phyloP scores from a whole-genome alignment of 345 rosid genomes.

The Luvunga scandens region DNA sequence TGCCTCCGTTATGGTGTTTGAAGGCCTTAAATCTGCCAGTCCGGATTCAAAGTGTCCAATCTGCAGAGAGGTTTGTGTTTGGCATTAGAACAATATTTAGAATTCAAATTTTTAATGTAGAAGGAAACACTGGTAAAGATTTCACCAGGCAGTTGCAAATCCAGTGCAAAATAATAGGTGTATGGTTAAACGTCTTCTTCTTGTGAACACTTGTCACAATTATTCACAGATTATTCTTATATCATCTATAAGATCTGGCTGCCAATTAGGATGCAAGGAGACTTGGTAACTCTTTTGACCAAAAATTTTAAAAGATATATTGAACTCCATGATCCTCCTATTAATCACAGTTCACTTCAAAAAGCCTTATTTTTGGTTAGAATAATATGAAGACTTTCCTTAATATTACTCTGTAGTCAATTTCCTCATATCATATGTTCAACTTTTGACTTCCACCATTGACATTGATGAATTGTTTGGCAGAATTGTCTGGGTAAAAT shows the following conservation, averaged over 20 bases:
- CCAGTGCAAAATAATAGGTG: background rate
- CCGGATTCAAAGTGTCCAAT: conserved; percentile 68
- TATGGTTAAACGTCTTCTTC: background rate
- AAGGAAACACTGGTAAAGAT: background rate
- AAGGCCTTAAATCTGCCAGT: conserved; percentile 70
- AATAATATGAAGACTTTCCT: background rate
- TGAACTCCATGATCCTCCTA: background rate
- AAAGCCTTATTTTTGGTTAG: background rate
- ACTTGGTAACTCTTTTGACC: background rate
- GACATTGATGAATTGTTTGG: background rate
- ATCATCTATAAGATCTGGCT: no score
- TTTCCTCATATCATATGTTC: no score
- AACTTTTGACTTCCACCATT: background rate
- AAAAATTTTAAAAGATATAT: background rate
- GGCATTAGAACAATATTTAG: background rate
- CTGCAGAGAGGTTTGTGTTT: conserved; percentile 80
- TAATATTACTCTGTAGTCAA: background rate
- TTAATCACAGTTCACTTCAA: background rate
- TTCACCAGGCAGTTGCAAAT: background rate
- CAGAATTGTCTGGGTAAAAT: background rate
- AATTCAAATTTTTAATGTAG: background rate
- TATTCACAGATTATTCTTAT: background rate
- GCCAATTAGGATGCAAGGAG: background rate
- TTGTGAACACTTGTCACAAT: background rate
- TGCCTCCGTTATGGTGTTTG: conserved; percentile 67